Base-by-base conservation (phyloP, 495 filamentous ascomycete genomes). In the Aspergillus asperescens region DNA sequence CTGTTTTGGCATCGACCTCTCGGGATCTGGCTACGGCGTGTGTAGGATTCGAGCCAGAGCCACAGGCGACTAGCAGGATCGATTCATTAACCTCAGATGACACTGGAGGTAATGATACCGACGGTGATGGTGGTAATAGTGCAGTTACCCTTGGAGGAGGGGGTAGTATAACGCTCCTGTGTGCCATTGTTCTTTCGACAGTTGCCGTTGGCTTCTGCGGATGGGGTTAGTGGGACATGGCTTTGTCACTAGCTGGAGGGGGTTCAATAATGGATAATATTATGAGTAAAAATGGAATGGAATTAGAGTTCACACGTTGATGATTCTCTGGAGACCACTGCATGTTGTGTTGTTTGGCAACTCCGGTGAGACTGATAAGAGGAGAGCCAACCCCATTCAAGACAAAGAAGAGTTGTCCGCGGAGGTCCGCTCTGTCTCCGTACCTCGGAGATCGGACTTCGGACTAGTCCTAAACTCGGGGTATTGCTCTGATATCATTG, bases 1-100 rank as follows among this genome's bases (percentile, higher is more conserved):
- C 39, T n/a, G 54, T 47, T 22, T 22, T 57, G 27, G 41, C 40
- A 16, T 50, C 29, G 7, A 62, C 52, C 4, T 20, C 18, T 0
- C 61, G 41, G 38, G 37, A 57, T 1, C 40, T 64, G 13, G 57
- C 59, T 27, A 64, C 60, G 7, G 55, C 50, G 0, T 64, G 64
- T 48, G 28, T 64, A 9, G 43, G 40, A 16, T 64, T 62, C 20
- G 57, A 67, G 37, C 19, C 32, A 7, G 34, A 44, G 23, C 15
- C 16, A n/a, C 20, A 35, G 24, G 32, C 52, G 25, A 27, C 43
- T 1, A 39, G 43, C 29, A 18, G 22, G 22, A 24, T 23, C 0
- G 22, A 20, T 29, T 10, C 31, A 15, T 27, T 37, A 22, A 13
- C 15, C 13, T 16, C 34, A 15, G 34, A 37, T 16, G 15, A 19